A percentile compares a stretch with the other conserved stretches of the same genome.
These are phyloP conservation scores for Plasmodium cynomolgi DNA, from an alignment of 169 alveolate species.

Conservation along the genomic window DNA sequence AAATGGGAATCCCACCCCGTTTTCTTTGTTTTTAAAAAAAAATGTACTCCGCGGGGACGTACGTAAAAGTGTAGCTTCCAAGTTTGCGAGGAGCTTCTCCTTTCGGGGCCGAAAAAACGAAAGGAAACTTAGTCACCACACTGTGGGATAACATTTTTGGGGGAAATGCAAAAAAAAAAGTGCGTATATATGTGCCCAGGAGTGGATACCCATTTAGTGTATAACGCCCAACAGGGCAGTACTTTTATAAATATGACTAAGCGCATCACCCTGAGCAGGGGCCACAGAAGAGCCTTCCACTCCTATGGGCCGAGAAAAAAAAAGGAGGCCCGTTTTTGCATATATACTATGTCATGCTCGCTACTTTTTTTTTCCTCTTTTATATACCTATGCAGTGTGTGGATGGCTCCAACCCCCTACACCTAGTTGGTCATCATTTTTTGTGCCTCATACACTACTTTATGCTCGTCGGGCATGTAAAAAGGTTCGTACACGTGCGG, in stretches of 20 bases:
- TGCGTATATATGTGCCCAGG: background rate
- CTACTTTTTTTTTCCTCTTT: background rate
- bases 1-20: background rate
- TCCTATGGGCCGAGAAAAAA: too few species aligned
- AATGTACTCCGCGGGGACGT: background rate
- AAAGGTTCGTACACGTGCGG: slow-evolving; percentile 95
- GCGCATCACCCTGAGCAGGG: background rate
- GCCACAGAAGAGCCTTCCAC: background rate
- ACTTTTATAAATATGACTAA: background rate
- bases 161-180: background rate
- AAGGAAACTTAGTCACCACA: background rate
- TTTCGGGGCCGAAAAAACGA: background rate
- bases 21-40: background rate
- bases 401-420: background rate
- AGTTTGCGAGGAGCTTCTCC: background rate
- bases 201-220: background rate
- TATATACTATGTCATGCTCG: background rate
- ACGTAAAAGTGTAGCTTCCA: background rate
- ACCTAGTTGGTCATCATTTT: slow-evolving; percentile 82
- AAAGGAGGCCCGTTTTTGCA: background rate
- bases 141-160: background rate
- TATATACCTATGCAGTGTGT: background rate
- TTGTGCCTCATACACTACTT: slow-evolving; percentile 91
- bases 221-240: background rate
- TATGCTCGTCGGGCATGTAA: slow-evolving; percentile 94